A percentile compares a stretch with the other conserved stretches of the same genome.
These are phyloP conservation scores for Fusarium buharicum DNA, from an alignment of 2,329 filamentous ascomycete species.

Conservation along the genomic window DNA sequence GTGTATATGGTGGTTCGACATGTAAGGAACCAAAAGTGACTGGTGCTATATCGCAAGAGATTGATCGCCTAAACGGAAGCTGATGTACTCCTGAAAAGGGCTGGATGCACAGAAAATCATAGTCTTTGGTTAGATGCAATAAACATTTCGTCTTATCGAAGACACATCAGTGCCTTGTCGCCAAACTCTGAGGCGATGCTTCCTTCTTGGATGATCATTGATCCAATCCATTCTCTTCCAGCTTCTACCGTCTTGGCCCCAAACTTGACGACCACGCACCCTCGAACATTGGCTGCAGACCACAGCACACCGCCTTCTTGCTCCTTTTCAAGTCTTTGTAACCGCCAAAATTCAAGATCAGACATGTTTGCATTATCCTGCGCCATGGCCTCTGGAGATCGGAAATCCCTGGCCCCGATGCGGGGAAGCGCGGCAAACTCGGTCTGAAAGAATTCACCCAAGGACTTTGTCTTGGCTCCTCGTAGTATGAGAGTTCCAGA, in stretches of 20 bases:
- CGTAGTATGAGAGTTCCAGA: conserved; percentile 87
- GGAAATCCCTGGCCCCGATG: conserved; percentile 84
- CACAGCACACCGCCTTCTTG: conserved; percentile 72
- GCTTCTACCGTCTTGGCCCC: conserved; percentile 84
- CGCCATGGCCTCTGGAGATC: conserved; percentile 61
- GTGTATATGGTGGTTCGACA: not conserved
- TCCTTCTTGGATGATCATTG: conserved; percentile 79
- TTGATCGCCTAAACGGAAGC: not conserved
- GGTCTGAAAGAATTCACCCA: conserved; percentile 79
- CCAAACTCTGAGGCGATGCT: conserved; percentile 79
- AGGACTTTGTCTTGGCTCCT: conserved; percentile 72
- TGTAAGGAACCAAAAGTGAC: not conserved
- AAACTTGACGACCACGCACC: conserved; percentile 92
- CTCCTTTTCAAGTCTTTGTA: conserved; percentile 67
- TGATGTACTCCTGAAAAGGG: not conserved
- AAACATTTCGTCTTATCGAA: conserved; percentile 57
- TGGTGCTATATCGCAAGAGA: not conserved
- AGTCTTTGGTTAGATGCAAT: not conserved
- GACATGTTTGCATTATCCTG: conserved; percentile 52
- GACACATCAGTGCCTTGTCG: conserved; percentile 81
- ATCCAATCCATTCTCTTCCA: conserved; percentile 80
- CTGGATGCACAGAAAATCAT: not conserved
- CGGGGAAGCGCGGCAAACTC: conserved; percentile 83
- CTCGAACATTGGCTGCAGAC: conserved; percentile 82
- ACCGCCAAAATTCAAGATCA: conserved; percentile 64